A percentile compares a stretch with the other conserved stretches of the same genome.
Conservation (phyloP, 2,329 filamentous ascomycete species). For the Neofusicoccum laricinum region DNA sequence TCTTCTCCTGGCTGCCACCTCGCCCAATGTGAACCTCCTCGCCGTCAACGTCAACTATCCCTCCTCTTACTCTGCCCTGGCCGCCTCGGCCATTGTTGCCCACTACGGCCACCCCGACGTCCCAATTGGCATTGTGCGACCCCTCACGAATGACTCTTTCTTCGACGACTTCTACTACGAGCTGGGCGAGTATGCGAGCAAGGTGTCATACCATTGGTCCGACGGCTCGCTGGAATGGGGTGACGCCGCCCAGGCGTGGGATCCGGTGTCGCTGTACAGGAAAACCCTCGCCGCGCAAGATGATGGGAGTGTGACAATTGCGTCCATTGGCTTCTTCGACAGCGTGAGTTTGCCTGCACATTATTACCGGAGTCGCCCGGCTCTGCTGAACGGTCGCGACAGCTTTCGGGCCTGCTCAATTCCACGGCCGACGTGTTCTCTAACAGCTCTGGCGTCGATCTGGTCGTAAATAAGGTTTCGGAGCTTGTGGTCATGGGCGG, state of each 20-base stretch:
- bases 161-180: constrained; percentile 41
- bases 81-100: constrained; percentile 35
- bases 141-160: constrained; percentile 44
- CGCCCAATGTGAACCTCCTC: constrained; percentile 36
- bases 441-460: constrained; percentile 38
- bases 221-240: constrained; percentile 37
- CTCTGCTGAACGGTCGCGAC: background rate
- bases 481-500: constrained; percentile 56
- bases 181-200: constrained; percentile 47
- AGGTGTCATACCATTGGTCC: constrained; percentile 45
- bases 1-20: constrained; percentile 42
- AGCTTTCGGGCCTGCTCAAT: constrained; percentile 46
- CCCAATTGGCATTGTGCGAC: constrained; percentile 41
- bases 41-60: constrained; percentile 44
- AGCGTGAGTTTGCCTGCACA: constrained; percentile 29
- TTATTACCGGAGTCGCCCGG: background rate
- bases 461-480: constrained; percentile 45
- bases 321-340: constrained; percentile 46
- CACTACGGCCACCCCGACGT: constrained; percentile 39
- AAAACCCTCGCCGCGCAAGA: constrained; percentile 40
- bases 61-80: constrained; percentile 43
- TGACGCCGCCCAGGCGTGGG: constrained; percentile 36
- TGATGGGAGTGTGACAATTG: constrained; percentile 45
- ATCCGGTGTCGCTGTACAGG: constrained; percentile 47
- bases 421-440: constrained; percentile 43